A percentile compares a stretch with the other conserved stretches of the same genome.
These are phyloP conservation scores for Sugiyamaella floridensis DNA, from an alignment of 805 yeast genomes.

Conservation along the genomic window DNA sequence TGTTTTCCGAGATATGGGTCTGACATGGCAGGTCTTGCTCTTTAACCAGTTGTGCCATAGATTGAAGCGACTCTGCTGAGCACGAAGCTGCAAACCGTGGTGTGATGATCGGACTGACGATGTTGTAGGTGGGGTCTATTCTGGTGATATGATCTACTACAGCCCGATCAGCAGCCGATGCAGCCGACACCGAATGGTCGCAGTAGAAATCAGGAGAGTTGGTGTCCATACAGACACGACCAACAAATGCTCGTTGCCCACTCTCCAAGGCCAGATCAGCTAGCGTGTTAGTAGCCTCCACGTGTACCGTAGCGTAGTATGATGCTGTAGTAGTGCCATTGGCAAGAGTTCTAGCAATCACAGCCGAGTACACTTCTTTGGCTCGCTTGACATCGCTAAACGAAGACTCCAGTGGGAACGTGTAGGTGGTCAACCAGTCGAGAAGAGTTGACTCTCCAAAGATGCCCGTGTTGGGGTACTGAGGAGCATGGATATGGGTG, in stretches of 20 bases:
- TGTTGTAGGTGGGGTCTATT: conserved; percentile 46
- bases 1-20: conserved; percentile 85
- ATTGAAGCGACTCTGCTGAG: conserved; percentile 49
- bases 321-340: conserved; percentile 91
- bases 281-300: conserved; percentile 64
- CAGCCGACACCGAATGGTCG: conserved; percentile 47
- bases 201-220: conserved; percentile 68
- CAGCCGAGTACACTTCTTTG: conserved; percentile 52
- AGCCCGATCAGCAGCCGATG: conserved; percentile 46
- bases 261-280: conserved; percentile 58
- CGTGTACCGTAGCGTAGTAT: conserved; percentile 84
- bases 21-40: conserved; percentile 59
- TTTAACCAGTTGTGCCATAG: conserved; percentile 55
- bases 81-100: conserved; percentile 95
- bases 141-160: conserved; percentile 51
- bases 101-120: conserved; percentile 70
- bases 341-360: conserved; percentile 59
- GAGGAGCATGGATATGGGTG: conserved; percentile 81
- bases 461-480: conserved; percentile 73
- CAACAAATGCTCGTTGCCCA: conserved; percentile 87
- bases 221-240: conserved; percentile 90
- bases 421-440: conserved; percentile 83
- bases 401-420: conserved; percentile 81
- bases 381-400: conserved; percentile 53
- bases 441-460: conserved; percentile 79